A percentile compares a stretch with the other conserved stretches of the same genome.
phyloP scores from a whole-genome alignment of 1,139 yeast genomes.

The Martiniozyma asiatica region DNA sequence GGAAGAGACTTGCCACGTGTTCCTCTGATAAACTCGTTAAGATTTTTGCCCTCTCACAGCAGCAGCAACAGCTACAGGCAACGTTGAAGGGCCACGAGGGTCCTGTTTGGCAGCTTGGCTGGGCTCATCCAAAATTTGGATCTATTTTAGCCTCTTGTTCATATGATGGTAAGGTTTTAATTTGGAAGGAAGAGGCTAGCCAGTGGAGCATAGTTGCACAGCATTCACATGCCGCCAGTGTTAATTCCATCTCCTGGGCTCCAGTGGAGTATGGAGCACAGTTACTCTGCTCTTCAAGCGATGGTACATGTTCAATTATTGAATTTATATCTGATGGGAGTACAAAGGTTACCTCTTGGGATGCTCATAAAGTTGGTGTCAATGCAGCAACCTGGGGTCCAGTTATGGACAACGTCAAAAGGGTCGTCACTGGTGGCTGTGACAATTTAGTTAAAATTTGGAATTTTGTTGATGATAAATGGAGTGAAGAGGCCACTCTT shows the following conservation, averaged over 20 bases:
- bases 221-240: constrained; percentile 87
- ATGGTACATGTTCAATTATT: constrained; percentile 81
- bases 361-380: constrained; percentile 88
- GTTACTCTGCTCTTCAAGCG: constrained; percentile 82
- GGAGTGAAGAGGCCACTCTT: constrained; percentile 62
- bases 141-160: constrained; percentile 89
- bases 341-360: constrained; percentile 43
- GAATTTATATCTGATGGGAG: constrained; percentile 90
- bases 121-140: constrained; percentile 99
- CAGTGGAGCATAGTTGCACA: constrained; percentile 84
- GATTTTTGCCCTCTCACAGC: constrained; percentile 79
- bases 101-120: constrained; percentile 96
- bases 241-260: constrained; percentile 92
- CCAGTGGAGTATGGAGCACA: constrained; percentile 96
- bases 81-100: constrained; percentile 88
- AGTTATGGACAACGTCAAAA: constrained; percentile 26
- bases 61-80: constrained; percentile 63
- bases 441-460: constrained; percentile 90
- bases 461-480: constrained; percentile 55
- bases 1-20: constrained; percentile 88
- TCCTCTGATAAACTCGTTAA: constrained; percentile 91
- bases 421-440: constrained; percentile 91
- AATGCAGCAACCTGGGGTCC: constrained; percentile 98
- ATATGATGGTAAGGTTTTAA: constrained; percentile 85
- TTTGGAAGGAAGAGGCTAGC: constrained; percentile 91